phyloP scores from a whole-genome alignment of 2,329 filamentous ascomycete genomes.

The Escovopsis weberi region DNA sequence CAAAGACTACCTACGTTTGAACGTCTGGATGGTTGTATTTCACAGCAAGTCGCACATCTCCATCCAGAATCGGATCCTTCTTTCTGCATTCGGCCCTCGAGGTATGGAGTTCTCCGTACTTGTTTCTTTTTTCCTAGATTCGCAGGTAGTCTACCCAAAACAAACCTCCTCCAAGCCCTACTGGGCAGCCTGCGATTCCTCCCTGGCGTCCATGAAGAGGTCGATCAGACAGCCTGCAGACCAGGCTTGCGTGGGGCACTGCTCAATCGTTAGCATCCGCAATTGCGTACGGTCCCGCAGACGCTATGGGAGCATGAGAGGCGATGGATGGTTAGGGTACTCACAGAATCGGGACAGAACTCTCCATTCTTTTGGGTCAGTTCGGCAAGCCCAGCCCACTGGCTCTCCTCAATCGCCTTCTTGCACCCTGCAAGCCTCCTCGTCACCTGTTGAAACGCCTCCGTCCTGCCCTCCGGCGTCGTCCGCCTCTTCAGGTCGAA shows the following conservation, averaged over 20 bases:
- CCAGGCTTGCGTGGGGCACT: constrained; percentile 95
- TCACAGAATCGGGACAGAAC: constrained; percentile 74
- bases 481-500: constrained; percentile 66
- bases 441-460: constrained; percentile 92
- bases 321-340: constrained; percentile 20
- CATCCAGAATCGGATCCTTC: too few relatives aligned
- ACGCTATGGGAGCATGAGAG: not conserved
- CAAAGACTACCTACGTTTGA: too few relatives aligned
- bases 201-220: constrained; percentile 79
- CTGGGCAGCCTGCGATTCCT: constrained; percentile 25
- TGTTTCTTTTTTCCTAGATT: too few relatives aligned
- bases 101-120: too few relatives aligned
- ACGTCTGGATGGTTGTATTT: too few relatives aligned
- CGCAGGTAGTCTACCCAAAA: too few relatives aligned
- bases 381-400: constrained; percentile 86
- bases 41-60: too few relatives aligned
- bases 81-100: too few relatives aligned
- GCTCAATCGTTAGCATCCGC: constrained; percentile 7
- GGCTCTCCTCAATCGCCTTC: constrained; percentile 61
- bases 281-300: too few relatives aligned
- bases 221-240: constrained; percentile 90
- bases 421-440: constrained; percentile 71
- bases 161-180: not conserved
- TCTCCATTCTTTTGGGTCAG: constrained; percentile 82
- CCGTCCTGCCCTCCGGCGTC: constrained; percentile 50